Evolutionary conservation across 2,329 filamentous ascomycete species (phyloP), one percentile per base, ranked within the genome.

Genomic region (Drechslerella stenobrocha): DNA sequence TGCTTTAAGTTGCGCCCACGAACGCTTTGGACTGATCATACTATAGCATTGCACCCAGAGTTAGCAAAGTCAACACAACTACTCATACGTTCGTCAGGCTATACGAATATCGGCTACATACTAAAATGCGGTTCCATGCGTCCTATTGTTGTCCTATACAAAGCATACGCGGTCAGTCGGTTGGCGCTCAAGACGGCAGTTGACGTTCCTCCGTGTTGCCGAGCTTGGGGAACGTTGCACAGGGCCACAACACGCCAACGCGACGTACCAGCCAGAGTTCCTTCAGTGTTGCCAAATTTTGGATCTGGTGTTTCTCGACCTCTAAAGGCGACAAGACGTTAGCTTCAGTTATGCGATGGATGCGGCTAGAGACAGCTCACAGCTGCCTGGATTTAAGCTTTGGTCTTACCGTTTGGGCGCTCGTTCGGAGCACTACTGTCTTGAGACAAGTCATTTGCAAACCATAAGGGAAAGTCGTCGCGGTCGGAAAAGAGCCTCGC

Each of bases 71-170:
- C n/a, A n/a, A n/a, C n/a, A n/a, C n/a, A n/a, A n/a, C n/a, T n/a
- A n/a, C n/a, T n/a, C n/a, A n/a, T n/a, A n/a, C n/a, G n/a, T n/a
- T n/a, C n/a, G n/a, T n/a, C n/a, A n/a, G n/a, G n/a, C n/a, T 37
- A 37, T 37, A 37, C n/a, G 4, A 13, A 11, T n/a, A n/a, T n/a
- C n/a, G n/a, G n/a, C n/a, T n/a, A 37, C 37, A 4, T 42, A 42
- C 37, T 42, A 42, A 18, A 42, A 42, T 2, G 37, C 37, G 9
- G 37, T 42, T 20, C 37, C 37, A 42, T 42, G 37, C 37, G 37
- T 5, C 18, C 18, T 42, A 7, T 42, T 7, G 2, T 20, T 18
- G 15, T 18, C 15, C 37, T 42, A 18, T 20, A n/a, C n/a, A n/a
- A n/a, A n/a, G n/a, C n/a, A n/a, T n/a, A n/a, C n/a, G n/a, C n/a